Evolutionary conservation across 2,329 filamentous ascomycete genomes (phyloP), one percentile per base, ranked within the genome.

Genomic region (Acrocalymma vagum): DNA sequence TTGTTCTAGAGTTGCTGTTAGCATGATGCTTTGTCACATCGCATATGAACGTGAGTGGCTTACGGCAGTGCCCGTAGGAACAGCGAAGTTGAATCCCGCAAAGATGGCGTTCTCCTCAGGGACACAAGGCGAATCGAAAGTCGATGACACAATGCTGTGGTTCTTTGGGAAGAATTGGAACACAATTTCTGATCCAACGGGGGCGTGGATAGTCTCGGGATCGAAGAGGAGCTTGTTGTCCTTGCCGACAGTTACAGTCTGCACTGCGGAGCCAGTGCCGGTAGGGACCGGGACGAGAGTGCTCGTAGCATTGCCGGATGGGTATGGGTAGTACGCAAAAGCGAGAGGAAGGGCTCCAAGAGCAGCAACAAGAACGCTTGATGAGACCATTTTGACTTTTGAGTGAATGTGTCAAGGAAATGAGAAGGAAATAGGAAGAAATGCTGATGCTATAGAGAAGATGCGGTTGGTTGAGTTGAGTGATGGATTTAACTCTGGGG

Each of bases 31-130:
- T 28, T 20, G 9, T 18, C 38, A 8, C 6, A 9, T 25, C 17
- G 28, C 9, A 11, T 29, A 24, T 26, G 10, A 14, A 28, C 25
- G 15, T 9, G 26, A 30, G n/a, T n/a, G n/a, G n/a, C 48, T 46
- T 42, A 53, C 51, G 29, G 51, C 45, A 21, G 42, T 50, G n/a
- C 45, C 51, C n/a, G n/a, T n/a, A 9, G 36, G 26, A 10, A 42
- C 20, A 13, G 49, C 33, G 15, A 45, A 44, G 21, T 61, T 42
- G 37, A 65, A 63, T 26, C 57, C 60, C 7, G 48, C 53, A 53
- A 59, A 60, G 57, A 65, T 61, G 5, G 34, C 42, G 10, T 35
- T 43, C 65, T 75, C 72, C 9, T 23, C 33, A 5, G 61, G 58
- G 20, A 51, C 48, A 49, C 61, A 65, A 15, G 60, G 55, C 18